phyloP scores from a whole-genome alignment of 352 stramenopile genomes.

The Globisporangium heterothallicum region DNA sequence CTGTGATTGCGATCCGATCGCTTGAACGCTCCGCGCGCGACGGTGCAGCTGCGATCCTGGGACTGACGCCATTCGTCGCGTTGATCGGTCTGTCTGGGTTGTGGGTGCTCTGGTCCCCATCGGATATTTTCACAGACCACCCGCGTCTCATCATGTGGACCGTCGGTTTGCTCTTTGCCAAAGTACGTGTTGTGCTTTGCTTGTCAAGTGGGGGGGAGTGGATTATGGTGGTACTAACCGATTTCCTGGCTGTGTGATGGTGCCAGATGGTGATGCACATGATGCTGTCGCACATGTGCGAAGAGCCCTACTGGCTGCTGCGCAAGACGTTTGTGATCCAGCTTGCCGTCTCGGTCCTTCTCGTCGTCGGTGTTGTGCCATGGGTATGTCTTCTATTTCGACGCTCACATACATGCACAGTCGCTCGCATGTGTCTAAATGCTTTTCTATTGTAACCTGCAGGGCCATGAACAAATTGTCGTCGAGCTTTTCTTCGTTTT shows the following conservation, averaged over 20 bases:
- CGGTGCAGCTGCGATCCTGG: conserved; percentile 51
- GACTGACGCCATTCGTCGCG: conserved; percentile 57
- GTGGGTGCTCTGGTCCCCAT: conserved; percentile 76
- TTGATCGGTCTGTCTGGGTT: conserved; percentile 66
- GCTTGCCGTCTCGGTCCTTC: conserved; percentile 50
- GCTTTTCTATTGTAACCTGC: conserved; percentile 6
- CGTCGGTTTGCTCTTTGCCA: conserved; percentile 73
- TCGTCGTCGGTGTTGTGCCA: conserved; percentile 68
- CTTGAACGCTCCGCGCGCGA: conserved; percentile 57
- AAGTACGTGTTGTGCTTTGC: conserved; percentile 30
- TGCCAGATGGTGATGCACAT: conserved; percentile 87
- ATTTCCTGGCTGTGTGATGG: background rate
- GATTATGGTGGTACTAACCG: background rate
- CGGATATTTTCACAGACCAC: conserved; percentile 77
- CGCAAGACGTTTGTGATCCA: conserved; percentile 78
- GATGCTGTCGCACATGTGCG: conserved; percentile 85
- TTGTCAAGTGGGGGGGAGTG: background rate
- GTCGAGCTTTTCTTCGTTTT: conserved; percentile 76
- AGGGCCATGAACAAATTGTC: conserved; percentile 65
- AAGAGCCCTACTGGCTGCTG: conserved; percentile 81
- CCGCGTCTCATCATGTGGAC: conserved; percentile 84
- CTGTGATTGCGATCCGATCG: conserved; percentile 57
- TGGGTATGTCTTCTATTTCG: conserved; percentile 39
- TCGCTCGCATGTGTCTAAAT: background rate
- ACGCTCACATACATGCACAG: background rate